A percentile compares a stretch with the other conserved stretches of the same genome.
These are phyloP conservation scores for Larix sibirica DNA, from an alignment of 83 land plant species.

Conservation along the genomic window DNA sequence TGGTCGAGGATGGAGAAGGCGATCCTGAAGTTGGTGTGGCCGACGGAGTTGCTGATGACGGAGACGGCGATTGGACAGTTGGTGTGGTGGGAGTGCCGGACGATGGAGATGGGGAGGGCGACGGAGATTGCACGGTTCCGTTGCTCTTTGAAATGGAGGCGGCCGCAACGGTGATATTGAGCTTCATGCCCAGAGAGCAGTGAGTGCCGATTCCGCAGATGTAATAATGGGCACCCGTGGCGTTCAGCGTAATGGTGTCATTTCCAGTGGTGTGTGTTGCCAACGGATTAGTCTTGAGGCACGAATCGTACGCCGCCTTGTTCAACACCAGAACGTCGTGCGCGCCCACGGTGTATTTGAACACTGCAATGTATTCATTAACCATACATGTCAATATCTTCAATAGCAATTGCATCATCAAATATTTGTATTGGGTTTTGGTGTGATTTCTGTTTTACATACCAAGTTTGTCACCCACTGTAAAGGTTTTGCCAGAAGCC, in stretches of 20 bases:
- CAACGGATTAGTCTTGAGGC: constrained; percentile 16
- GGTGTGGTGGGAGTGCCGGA: neutral
- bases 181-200: constrained; percentile 57
- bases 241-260: constrained; percentile 19
- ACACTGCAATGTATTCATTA: constrained; percentile 23
- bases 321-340: constrained; percentile 31
- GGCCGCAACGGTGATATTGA: constrained; percentile 38
- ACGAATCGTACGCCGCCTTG: constrained; percentile 19
- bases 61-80: neutral
- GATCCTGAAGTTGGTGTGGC: too few species aligned
- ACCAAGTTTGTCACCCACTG: neutral
- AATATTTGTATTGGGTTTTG: neutral
- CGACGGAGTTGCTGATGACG: too few species aligned
- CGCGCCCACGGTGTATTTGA: constrained; percentile 19
- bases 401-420: neutral
- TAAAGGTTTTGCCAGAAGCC: constrained; percentile 8
- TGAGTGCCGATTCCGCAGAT: constrained; percentile 56
- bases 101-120: neutral
- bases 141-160: neutral
- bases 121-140: constrained; percentile 5
- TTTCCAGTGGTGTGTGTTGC: constrained; percentile 3
- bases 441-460: neutral
- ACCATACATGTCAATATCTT: neutral
- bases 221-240: constrained; percentile 45
- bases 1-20: too few species aligned